Percentiles rank a stretch among this genome's conserved stretches.
phyloP scores from a whole-genome alignment of 1,139 yeast species.

The Martiniozyma asiatica region DNA sequence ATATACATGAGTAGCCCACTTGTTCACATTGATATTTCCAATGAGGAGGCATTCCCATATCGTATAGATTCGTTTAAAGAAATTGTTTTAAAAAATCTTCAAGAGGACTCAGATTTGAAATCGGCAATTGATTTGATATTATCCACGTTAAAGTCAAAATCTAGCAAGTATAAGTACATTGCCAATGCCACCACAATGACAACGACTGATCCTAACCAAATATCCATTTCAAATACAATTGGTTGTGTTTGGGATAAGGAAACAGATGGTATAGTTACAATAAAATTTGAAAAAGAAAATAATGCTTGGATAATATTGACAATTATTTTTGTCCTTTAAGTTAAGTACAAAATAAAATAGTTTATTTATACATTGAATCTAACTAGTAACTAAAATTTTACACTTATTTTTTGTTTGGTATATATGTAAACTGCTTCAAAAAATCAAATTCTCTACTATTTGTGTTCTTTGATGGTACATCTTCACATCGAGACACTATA shows the following conservation, averaged over 20 bases:
- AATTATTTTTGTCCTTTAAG: background rate
- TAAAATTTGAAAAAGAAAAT: background rate
- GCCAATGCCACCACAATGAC: conserved; percentile 18
- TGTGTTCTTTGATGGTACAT: conserved; percentile 1
- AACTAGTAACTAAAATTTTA: too few species aligned
- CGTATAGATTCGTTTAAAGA: too few species aligned
- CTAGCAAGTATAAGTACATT: conserved; percentile 27
- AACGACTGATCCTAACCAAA: conserved; percentile 9
- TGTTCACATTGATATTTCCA: too few species aligned
- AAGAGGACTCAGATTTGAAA: too few species aligned
- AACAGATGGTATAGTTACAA: conserved; percentile 26
- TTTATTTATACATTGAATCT: too few species aligned
- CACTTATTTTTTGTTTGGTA: background rate
- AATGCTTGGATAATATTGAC: background rate
- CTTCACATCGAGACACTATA: conserved; percentile 1
- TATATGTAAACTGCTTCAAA: conserved; percentile 4
- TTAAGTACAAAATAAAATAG: background rate
- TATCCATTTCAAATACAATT: conserved; percentile 20
- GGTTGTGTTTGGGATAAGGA: conserved; percentile 29
- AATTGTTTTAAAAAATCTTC: too few species aligned
- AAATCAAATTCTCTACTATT: conserved; percentile 4
- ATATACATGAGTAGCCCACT: too few species aligned
- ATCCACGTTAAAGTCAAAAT: conserved; percentile 19
- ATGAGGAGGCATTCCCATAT: too few species aligned
- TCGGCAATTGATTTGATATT: conserved; percentile 11